Conservation (phyloP, 805 yeast species). For the Ogataea nakhonphanomensis region DNA sequence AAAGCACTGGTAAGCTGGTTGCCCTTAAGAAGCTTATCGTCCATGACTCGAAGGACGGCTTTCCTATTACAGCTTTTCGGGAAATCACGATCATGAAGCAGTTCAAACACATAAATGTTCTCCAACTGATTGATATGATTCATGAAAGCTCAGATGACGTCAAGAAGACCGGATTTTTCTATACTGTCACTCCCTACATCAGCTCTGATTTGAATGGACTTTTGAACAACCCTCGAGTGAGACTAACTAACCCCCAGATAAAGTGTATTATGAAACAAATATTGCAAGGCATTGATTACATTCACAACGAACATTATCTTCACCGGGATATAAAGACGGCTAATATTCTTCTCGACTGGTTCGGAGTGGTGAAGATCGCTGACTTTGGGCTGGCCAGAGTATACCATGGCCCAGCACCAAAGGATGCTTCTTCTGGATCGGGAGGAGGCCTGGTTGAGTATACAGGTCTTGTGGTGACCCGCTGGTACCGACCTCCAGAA, state of each 20-base stretch:
- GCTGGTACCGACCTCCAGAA: constrained; percentile 99
- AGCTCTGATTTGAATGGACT: constrained; percentile 88
- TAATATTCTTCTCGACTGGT: constrained; percentile 75
- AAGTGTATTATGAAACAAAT: constrained; percentile 82
- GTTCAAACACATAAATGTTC: constrained; percentile 64
- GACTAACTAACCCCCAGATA: constrained; percentile 60
- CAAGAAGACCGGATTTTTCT: constrained; percentile 44
- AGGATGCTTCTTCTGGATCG: constrained; percentile 31
- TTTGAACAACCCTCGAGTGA: constrained; percentile 70
- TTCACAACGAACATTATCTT: constrained; percentile 58
- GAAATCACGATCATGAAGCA: constrained; percentile 81
- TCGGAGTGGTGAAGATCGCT: constrained; percentile 82
- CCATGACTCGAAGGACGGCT: constrained; percentile 73
- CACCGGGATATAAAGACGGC: constrained; percentile 97
- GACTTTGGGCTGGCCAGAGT: constrained; percentile 92
- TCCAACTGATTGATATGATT: constrained; percentile 77
- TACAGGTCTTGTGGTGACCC: constrained; percentile 77
- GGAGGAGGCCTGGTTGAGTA: constrained; percentile 54
- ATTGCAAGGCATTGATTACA: constrained; percentile 73
- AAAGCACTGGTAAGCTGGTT: constrained; percentile 55
- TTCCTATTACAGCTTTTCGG: constrained; percentile 92
- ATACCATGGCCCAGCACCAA: constrained; percentile 36
- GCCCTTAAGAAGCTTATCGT: constrained; percentile 87
- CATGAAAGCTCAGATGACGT: constrained; percentile 41
- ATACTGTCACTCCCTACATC: constrained; percentile 91